Base-by-base conservation (phyloP, 2,329 filamentous ascomycete species). In the Penicillium italicum region DNA sequence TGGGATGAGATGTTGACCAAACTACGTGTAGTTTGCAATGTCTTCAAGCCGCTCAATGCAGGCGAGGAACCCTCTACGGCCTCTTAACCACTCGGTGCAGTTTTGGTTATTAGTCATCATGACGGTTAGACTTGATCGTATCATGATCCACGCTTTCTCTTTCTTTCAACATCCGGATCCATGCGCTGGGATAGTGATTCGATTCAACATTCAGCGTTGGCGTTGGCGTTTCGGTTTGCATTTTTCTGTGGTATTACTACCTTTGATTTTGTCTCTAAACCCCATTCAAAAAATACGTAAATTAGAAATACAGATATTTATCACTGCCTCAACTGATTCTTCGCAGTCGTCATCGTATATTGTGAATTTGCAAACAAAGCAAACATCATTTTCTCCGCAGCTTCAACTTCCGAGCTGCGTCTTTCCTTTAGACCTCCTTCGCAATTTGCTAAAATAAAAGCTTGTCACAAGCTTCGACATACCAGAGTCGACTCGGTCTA, bases 1-100 rank as follows among this genome's bases (percentile, higher is more conserved):
- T 88, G 87, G 75, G 89, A 95, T 57, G 94, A 97, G 79, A 97
- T 97, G 91, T 80, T 87, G 66, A 85, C 85, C 7, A 93, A 92
- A 74, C 74, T 90, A 55, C 68, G 74, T 44, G 77, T 75, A 20
- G 75, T 79, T 24, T 66, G 74, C 56, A 71, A 68, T 30, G 69
- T 77, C 52, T 81, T 79, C 53, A 63, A 53, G 30, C 68, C 71
- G 11, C 63, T 63, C 8, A 45, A 64, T n/a, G 8, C 37, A 33
- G 44, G 18, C 11, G 38, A 30, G 12, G n/a, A 41, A 22, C 18
- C 11, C 0, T 14, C 24, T 26, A 12, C 6, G 2, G 16, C 7
- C 1, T 43, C 46, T 26, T 54, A 30, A 26, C n/a, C 18, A 14
- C 18, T 33, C 24, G 16, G 11, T 3, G 3, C 5, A 18, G 4